phyloP scores from a whole-genome alignment of 2,329 filamentous ascomycete species.

The Monosporascus ibericus region DNA sequence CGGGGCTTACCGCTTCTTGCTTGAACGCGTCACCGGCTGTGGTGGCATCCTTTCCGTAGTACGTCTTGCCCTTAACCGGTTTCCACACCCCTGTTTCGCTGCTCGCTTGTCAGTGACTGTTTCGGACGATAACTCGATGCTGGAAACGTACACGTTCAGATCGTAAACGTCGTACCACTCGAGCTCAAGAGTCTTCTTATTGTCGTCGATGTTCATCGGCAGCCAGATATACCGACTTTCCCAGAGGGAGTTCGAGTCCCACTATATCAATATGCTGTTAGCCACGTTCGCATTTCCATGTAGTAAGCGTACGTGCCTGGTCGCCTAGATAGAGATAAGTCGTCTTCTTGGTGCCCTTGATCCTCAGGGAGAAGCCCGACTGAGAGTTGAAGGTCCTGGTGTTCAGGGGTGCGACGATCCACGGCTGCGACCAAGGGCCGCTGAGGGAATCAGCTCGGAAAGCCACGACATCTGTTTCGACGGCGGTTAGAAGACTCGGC shows the following conservation, averaged over 20 bases:
- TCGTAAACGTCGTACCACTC: slow-evolving; percentile 53
- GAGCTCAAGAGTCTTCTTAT: slow-evolving; percentile 41
- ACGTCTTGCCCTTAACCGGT: slow-evolving; percentile 40
- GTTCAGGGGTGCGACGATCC: slow-evolving; percentile 43
- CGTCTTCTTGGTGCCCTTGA: slow-evolving; percentile 40
- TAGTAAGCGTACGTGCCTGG: slow-evolving; percentile 19
- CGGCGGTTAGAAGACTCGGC: neutral
- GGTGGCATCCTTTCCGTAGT: slow-evolving; percentile 38
- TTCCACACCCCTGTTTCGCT: slow-evolving; percentile 41
- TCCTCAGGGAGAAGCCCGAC: slow-evolving; percentile 42
- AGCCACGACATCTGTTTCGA: slow-evolving; percentile 39
- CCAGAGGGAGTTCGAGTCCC: slow-evolving; percentile 51
- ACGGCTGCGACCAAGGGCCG: slow-evolving; percentile 50
- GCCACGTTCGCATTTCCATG: neutral
- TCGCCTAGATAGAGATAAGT: slow-evolving; percentile 47
- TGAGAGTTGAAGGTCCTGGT: slow-evolving; percentile 48
- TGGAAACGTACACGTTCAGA: slow-evolving; percentile 36
- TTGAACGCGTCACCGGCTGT: slow-evolving; percentile 42
- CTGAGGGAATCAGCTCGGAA: slow-evolving; percentile 45
- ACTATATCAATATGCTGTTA: slow-evolving; percentile 18
- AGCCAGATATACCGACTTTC: slow-evolving; percentile 53
- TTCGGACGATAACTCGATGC: neutral
- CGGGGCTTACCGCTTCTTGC: slow-evolving; percentile 40
- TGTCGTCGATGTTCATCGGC: slow-evolving; percentile 45
- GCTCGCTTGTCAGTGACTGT: slow-evolving; percentile 5